Conservation (phyloP, 2,329 filamentous ascomycete species). For the Beauveria scarabaeidicola region DNA sequence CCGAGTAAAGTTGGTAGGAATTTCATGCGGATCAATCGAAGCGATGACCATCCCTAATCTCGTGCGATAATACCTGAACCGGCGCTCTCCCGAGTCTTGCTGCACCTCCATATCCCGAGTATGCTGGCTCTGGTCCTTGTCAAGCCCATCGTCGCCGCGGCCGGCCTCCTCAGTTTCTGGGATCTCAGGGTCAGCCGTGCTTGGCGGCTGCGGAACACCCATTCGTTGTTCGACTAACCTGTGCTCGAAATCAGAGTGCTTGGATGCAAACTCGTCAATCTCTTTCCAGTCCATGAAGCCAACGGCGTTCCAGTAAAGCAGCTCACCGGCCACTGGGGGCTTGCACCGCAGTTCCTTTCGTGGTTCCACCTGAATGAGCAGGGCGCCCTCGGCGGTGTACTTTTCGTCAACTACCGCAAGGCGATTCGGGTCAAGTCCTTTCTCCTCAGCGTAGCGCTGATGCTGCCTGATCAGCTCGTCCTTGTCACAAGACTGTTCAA, state of each 20-base stretch:
- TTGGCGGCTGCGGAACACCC: too few species aligned
- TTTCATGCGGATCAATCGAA: too few species aligned
- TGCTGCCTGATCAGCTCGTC: background rate
- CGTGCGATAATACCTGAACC: too few species aligned
- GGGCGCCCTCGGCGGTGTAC: background rate
- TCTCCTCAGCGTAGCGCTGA: background rate
- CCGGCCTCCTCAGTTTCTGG: too few species aligned
- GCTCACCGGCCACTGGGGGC: conserved; percentile 1
- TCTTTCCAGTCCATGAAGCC: conserved; percentile 10
- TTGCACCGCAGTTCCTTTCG: conserved; percentile 8
- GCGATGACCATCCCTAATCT: too few species aligned
- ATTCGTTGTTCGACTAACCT: background rate
- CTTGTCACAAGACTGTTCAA: background rate
- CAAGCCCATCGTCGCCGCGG: too few species aligned
- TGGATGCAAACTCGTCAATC: background rate
- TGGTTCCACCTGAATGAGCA: conserved; percentile 1
- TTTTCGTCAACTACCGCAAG: conserved; percentile 6
- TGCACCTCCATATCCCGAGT: too few species aligned
- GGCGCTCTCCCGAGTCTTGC: too few species aligned
- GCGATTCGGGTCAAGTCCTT: background rate
- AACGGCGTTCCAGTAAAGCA: conserved; percentile 6
- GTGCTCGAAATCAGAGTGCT: background rate
- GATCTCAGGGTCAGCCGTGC: too few species aligned
- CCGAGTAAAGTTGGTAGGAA: too few species aligned
- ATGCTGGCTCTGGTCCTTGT: too few species aligned